phyloP scores from a whole-genome alignment of 148 eudicot genomes.

The Vaccinium vitisidaea region DNA sequence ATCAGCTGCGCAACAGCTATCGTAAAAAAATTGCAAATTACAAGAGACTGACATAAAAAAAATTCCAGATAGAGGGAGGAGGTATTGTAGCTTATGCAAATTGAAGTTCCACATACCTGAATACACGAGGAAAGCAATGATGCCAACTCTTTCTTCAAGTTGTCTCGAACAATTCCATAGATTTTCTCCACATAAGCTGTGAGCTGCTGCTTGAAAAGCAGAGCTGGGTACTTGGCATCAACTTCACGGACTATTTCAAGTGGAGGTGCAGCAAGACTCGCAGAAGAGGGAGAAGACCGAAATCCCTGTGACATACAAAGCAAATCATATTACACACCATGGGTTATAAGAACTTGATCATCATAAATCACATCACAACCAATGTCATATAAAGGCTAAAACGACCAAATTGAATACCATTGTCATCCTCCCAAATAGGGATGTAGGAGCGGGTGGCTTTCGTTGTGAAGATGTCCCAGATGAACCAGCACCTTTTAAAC shows the following conservation, averaged over 20 bases:
- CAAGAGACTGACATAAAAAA: background rate
- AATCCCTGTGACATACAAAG: conserved; percentile 55
- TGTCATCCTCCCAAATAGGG: conserved; percentile 95
- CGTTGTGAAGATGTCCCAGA: conserved; percentile 50
- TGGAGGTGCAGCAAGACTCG: conserved; percentile 56
- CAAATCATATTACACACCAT: conserved; percentile 6
- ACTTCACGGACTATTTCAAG: conserved; percentile 75
- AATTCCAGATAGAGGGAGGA: background rate
- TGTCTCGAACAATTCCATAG: conserved; percentile 93
- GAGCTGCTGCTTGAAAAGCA: conserved; percentile 98
- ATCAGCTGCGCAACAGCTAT: background rate
- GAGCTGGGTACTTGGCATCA: conserved; percentile 97
- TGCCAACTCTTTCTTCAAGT: conserved; percentile 78
- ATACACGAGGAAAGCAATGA: conserved; percentile 73
- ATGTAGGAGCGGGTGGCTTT: conserved; percentile 82
- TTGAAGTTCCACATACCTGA: conserved; percentile 49
- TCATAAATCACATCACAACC: background rate
- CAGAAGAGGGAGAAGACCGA: conserved; percentile 88
- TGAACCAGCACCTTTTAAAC: conserved; percentile 66
- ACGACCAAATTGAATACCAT: conserved; percentile 53
- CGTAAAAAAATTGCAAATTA: background rate
- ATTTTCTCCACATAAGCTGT: conserved; percentile 96
- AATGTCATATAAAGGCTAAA: background rate
- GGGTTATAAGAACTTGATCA: background rate
- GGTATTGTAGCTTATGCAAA: background rate